phyloP scores from a whole-genome alignment of 2,329 filamentous ascomycete genomes.

The Fusarium phyllophilum region DNA sequence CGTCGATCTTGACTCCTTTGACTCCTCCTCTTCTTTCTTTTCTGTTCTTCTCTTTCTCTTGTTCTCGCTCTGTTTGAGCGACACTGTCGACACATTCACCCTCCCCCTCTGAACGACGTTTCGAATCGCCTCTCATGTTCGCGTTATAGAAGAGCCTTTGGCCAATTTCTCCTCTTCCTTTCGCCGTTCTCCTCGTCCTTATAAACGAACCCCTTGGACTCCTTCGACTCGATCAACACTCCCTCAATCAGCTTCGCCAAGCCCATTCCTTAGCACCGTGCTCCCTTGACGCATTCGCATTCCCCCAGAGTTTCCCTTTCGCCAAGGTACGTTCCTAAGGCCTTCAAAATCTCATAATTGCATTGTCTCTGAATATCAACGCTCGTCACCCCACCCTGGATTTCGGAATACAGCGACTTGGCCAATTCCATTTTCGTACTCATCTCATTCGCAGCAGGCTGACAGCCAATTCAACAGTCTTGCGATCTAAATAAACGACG shows the following conservation, averaged over 20 bases:
- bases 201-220: constrained; percentile 16
- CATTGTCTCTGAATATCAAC: constrained; percentile 3
- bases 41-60: constrained; percentile 2
- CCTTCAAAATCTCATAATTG: background rate
- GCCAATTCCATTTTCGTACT: constrained; percentile 17
- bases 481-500: constrained; percentile 8
- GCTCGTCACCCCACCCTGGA: constrained; percentile 34
- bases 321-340: constrained; percentile 34
- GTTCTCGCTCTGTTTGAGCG: constrained; percentile 38
- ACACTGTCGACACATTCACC: constrained; percentile 10
- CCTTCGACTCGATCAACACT: constrained; percentile 24
- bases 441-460: constrained; percentile 14
- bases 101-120: background rate
- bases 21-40: constrained; percentile 30
- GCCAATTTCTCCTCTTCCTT: constrained; percentile 31
- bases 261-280: constrained; percentile 17
- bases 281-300: constrained; percentile 28
- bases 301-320: constrained; percentile 14
- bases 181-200: constrained; percentile 23
- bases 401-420: constrained; percentile 1
- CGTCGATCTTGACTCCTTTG: constrained; percentile 38
- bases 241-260: constrained; percentile 27
- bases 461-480: constrained; percentile 11
- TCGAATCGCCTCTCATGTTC: constrained; percentile 45
- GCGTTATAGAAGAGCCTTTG: constrained; percentile 50